Evolutionary conservation across 2,329 filamentous ascomycete species (phyloP), one percentile per base, ranked within the genome.

Genomic region (Ophiostoma triangulosporum): DNA sequence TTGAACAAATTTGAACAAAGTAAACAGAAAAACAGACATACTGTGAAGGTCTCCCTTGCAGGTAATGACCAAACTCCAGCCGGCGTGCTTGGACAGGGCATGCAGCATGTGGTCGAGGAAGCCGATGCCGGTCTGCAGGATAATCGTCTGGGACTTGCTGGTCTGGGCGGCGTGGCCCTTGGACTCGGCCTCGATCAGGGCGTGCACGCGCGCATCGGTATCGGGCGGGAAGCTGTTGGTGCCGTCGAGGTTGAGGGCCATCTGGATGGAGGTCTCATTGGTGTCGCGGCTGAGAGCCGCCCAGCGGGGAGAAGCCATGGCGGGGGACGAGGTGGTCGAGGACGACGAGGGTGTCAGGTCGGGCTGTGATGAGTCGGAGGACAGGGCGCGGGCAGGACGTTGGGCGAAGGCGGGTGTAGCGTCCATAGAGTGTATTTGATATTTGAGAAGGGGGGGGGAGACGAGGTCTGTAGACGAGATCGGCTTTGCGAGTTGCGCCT

Each of bases 21-120:
- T 3, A 22, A 1, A 14, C 2, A 20, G 17, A 6, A 11, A 22
- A 5, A 2, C 4, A 20, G 15, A 20, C 46, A 7, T 14, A 91
- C 87, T 95, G 73, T 95, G 86, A 52, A 97, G 72, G 70, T 98
- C 93, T 53, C 93, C 93, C 67, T 84, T 79, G 69, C 88, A 94
- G 59, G 81, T 75, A 54, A 98, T 73, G 31, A 81, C 81, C 62
- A 98, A 70, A 72, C 86, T 93, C 93, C 91, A 97, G 58, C 93
- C 91, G 6, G 86, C 83, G 70, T 98, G 93, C 71, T 98, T 97
- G 50, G 93, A 87, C 53, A 97, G 77, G 6, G 93, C 93, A 70
- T 98, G 93, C 50, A 97, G 78, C 91, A 98, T 97, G 74, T 98
- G 93, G 72, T 98, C 93, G 54, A 98, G 76, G 70, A 98, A 98